A percentile compares a stretch with the other conserved stretches of the same genome.
Evolutionary conservation across 2,329 filamentous ascomycete genomes (phyloP).

Genomic region (Ambrosiella xylebori): DNA sequence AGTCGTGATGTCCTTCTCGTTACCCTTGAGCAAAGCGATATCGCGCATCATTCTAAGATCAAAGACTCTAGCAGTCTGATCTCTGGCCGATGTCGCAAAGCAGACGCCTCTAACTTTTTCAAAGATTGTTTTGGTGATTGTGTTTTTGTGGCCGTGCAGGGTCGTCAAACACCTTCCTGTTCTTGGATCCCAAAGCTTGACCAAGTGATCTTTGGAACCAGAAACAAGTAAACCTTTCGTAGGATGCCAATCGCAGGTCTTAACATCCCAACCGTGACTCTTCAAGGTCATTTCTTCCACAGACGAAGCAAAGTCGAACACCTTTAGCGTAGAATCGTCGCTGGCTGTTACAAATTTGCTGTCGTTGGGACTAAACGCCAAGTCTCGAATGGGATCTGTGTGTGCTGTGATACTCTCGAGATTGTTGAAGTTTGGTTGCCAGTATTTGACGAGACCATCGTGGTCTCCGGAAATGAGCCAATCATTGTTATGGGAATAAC

Average conservation of each 20-base stretch:
- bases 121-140: conserved; percentile 82
- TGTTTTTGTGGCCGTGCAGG: conserved; percentile 92
- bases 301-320: conserved; percentile 86
- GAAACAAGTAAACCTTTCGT: conserved; percentile 87
- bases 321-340: conserved; percentile 83
- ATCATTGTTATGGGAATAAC: conserved; percentile 89
- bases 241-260: conserved; percentile 94
- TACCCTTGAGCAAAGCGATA: conserved; percentile 78
- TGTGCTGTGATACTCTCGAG: conserved; percentile 89
- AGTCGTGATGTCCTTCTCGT: conserved; percentile 91
- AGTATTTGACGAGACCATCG: conserved; percentile 92
- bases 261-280: conserved; percentile 97
- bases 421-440: conserved; percentile 98
- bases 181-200: conserved; percentile 97
- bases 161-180: conserved; percentile 81
- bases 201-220: conserved; percentile 90
- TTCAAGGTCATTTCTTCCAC: conserved; percentile 67
- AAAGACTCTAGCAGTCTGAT: conserved; percentile 84
- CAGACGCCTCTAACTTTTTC: conserved; percentile 71
- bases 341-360: conserved; percentile 91
- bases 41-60: conserved; percentile 98
- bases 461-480: conserved; percentile 95
- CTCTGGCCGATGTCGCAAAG: conserved; percentile 79
- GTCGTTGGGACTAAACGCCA: conserved; percentile 87
- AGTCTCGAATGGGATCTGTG: conserved; percentile 71